phyloP scores from a whole-genome alignment of 1,139 yeast species.

The Nakaseomyces nivariensis region DNA sequence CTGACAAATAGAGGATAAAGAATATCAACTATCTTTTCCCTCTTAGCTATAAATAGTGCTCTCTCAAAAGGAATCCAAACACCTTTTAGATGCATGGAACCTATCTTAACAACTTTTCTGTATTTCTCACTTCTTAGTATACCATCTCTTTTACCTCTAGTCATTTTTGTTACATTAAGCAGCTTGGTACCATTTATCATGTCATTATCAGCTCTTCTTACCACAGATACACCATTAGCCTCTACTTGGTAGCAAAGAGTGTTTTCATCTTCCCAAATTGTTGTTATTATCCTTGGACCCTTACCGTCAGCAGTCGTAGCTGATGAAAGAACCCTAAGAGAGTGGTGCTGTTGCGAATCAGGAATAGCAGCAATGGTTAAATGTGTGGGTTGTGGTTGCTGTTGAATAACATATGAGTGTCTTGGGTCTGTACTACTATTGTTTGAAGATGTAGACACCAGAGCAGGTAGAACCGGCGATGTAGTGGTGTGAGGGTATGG shows the following conservation, averaged over 20 bases:
- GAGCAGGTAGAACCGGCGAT: background rate
- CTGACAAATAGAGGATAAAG: conserved; percentile 83
- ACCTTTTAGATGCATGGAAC: conserved; percentile 94
- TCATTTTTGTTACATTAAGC: conserved; percentile 87
- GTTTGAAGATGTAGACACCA: background rate
- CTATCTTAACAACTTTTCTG: conserved; percentile 89
- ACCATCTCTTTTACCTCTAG: conserved; percentile 93
- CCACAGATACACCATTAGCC: conserved; percentile 83
- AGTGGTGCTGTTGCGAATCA: background rate
- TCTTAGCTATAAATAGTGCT: conserved; percentile 82
- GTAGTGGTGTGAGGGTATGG: background rate
- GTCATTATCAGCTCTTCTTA: conserved; percentile 82
- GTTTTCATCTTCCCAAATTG: conserved; percentile 96
- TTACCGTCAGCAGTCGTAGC: background rate
- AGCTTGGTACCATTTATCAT: conserved; percentile 94
- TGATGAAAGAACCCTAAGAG: conserved; percentile 2
- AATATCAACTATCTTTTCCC: conserved; percentile 77
- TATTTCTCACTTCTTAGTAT: conserved; percentile 80
- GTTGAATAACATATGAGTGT: background rate
- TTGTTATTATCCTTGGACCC: conserved; percentile 82
- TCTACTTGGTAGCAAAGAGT: conserved; percentile 93
- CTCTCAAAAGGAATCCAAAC: conserved; percentile 97
- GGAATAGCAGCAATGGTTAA: conserved; percentile 2
- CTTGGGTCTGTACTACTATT: background rate
- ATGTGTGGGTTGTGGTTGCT: background rate